Conservation (phyloP, 1,139 yeast genomes). For the Yamadazyma spencermartinsiae region DNA sequence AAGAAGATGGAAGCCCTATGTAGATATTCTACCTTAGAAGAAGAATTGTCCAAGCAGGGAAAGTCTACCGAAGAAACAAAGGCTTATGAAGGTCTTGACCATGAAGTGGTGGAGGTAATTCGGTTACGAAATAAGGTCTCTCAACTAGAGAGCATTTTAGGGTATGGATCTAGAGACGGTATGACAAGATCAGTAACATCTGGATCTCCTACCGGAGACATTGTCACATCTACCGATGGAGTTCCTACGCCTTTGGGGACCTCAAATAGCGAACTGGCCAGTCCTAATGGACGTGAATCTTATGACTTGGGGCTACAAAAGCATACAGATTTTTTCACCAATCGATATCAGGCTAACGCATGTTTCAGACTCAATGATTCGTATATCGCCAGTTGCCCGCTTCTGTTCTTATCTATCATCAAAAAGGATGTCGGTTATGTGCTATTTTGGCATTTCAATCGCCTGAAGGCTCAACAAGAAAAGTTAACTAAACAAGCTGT, state of each 20-base stretch:
- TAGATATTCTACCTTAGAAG: constrained; percentile 16
- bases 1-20: constrained; percentile 16
- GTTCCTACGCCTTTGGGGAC: constrained; percentile 1
- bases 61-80: constrained; percentile 11
- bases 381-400: constrained; percentile 13
- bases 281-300: neutral
- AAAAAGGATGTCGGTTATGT: constrained; percentile 14
- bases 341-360: constrained; percentile 4
- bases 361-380: constrained; percentile 13
- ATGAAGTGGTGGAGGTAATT: constrained; percentile 4
- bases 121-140: neutral
- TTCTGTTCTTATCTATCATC: constrained; percentile 13
- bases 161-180: too few species aligned
- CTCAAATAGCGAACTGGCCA: neutral
- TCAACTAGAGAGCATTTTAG: neutral
- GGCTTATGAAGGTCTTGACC: constrained; percentile 1
- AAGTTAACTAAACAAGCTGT: constrained; percentile 6
- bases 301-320: constrained; percentile 1
- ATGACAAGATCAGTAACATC: too few species aligned
- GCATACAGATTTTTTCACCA: constrained; percentile 14
- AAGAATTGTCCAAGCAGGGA: constrained; percentile 18
- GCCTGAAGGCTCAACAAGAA: constrained; percentile 8
- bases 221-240: neutral
- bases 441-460: constrained; percentile 15
- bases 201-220: neutral